phyloP scores from a whole-genome alignment of 1,139 yeast species.

The Petasospora rhodanensis region DNA sequence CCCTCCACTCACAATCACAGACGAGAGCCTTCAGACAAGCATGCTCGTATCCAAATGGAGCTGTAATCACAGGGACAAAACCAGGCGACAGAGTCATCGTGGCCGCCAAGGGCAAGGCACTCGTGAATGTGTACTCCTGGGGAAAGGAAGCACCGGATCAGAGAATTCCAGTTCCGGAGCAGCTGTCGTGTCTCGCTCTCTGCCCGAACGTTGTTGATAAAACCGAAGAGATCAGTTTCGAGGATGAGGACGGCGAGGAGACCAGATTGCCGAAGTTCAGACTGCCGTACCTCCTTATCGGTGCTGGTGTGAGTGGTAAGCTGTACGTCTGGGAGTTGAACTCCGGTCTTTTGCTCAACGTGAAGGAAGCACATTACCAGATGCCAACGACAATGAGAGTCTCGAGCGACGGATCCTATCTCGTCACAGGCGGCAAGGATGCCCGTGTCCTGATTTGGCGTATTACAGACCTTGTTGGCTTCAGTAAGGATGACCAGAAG shows the following conservation, averaged over 20 bases:
- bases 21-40: conserved; percentile 54
- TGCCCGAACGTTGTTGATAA: conserved; percentile 33
- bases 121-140: conserved; percentile 68
- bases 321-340: conserved; percentile 79
- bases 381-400: conserved; percentile 55
- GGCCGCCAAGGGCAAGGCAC: conserved; percentile 65
- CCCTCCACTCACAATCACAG: conserved; percentile 45
- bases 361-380: conserved; percentile 84
- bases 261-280: conserved; percentile 33
- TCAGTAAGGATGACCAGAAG: conserved; percentile 32
- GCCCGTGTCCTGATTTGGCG: conserved; percentile 78
- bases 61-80: conserved; percentile 40
- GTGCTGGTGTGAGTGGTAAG: conserved; percentile 69
- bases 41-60: conserved; percentile 37
- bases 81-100: conserved; percentile 46
- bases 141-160: conserved; percentile 83
- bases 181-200: conserved; percentile 52
- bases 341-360: conserved; percentile 73
- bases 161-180: conserved; percentile 82
- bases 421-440: conserved; percentile 79
- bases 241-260: conserved; percentile 18
- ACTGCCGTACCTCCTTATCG: conserved; percentile 67
- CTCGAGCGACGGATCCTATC: conserved; percentile 59
- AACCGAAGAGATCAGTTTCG: conserved; percentile 5
- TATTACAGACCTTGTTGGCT: conserved; percentile 51